phyloP scores from a whole-genome alignment of 129 eudicot genomes.

The Flaveria linearis region DNA sequence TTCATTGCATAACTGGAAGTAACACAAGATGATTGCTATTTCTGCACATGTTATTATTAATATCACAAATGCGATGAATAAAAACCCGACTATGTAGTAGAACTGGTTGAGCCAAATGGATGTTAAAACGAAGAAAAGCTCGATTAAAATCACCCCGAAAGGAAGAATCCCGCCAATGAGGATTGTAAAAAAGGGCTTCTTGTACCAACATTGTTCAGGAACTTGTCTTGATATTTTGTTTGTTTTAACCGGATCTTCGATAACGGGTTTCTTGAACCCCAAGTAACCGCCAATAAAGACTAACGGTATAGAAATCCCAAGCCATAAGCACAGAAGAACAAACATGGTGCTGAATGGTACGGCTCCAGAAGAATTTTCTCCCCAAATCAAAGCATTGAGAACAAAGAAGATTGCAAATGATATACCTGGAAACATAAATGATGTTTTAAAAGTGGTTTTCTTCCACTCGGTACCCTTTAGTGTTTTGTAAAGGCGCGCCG shows the following conservation, averaged over 20 bases:
- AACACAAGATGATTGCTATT: conserved; percentile 63
- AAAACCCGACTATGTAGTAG: conserved; percentile 74
- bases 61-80: conserved; percentile 67
- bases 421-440: conserved; percentile 77
- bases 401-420: conserved; percentile 59
- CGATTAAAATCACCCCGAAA: conserved; percentile 70
- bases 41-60: conserved; percentile 71
- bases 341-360: conserved; percentile 75
- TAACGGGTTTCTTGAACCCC: conserved; percentile 72
- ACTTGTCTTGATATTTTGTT: conserved; percentile 39
- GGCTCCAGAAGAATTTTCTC: conserved; percentile 69
- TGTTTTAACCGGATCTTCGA: conserved; percentile 75
- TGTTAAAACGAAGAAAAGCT: conserved; percentile 71
- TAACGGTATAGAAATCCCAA: conserved; percentile 73
- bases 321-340: conserved; percentile 72
- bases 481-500: conserved; percentile 46
- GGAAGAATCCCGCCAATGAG: conserved; percentile 78
- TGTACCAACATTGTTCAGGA: conserved; percentile 83
- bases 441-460: conserved; percentile 36
- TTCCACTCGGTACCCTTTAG: conserved; percentile 61
- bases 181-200: conserved; percentile 64
- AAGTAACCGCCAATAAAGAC: conserved; percentile 77
- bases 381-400: conserved; percentile 77
- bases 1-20: conserved; percentile 79
- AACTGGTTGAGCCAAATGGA: conserved; percentile 81